A percentile compares a stretch with the other conserved stretches of the same genome.
phyloP scores from a whole-genome alignment of 495 filamentous ascomycete genomes.

The Venustampulla echinocandica region DNA sequence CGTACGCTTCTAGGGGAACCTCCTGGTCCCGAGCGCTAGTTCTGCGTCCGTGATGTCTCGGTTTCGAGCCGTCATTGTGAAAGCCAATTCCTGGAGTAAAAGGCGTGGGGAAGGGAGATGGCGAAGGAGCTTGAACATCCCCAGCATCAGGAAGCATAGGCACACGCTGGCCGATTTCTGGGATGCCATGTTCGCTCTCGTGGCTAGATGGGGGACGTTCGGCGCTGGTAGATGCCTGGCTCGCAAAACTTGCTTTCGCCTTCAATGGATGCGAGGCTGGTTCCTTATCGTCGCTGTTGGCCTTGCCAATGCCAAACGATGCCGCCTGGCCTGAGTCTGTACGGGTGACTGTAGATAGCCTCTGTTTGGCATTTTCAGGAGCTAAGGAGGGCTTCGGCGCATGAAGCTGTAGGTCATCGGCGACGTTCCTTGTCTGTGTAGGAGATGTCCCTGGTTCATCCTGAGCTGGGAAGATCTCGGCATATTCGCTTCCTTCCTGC shows the following conservation, averaged over 20 bases:
- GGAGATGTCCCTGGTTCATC: constrained; percentile 41
- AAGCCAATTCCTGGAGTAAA: constrained; percentile 47
- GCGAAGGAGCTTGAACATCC: constrained; percentile 93
- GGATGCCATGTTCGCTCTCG: constrained; percentile 76
- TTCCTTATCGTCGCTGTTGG: constrained; percentile 53
- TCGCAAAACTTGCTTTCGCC: constrained; percentile 54
- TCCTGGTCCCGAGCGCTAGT: constrained; percentile 37
- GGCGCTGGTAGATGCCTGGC: constrained; percentile 41
- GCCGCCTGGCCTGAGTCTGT: constrained; percentile 81
- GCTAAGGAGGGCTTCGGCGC: constrained; percentile 86
- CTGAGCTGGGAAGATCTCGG: constrained; percentile 37
- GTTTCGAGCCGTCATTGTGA: constrained; percentile 39
- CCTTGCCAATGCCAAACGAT: constrained; percentile 68
- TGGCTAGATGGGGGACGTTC: constrained; percentile 28
- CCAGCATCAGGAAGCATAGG: constrained; percentile 92
- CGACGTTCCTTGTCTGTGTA: constrained; percentile 68
- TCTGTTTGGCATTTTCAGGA: constrained; percentile 64
- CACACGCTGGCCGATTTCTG: constrained; percentile 80
- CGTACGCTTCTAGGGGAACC: constrained; percentile 24
- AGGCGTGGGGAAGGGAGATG: constrained; percentile 51
- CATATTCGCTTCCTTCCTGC: constrained; percentile 86
- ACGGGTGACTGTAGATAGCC: constrained; percentile 72
- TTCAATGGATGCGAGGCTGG: constrained; percentile 40
- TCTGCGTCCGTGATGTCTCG: constrained; percentile 58
- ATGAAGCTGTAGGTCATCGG: constrained; percentile 74